Percentiles rank a stretch among this genome's conserved stretches.
Evolutionary conservation across 352 stramenopile species (phyloP).

Genomic region (Phytophthora pseudosyringae): DNA sequence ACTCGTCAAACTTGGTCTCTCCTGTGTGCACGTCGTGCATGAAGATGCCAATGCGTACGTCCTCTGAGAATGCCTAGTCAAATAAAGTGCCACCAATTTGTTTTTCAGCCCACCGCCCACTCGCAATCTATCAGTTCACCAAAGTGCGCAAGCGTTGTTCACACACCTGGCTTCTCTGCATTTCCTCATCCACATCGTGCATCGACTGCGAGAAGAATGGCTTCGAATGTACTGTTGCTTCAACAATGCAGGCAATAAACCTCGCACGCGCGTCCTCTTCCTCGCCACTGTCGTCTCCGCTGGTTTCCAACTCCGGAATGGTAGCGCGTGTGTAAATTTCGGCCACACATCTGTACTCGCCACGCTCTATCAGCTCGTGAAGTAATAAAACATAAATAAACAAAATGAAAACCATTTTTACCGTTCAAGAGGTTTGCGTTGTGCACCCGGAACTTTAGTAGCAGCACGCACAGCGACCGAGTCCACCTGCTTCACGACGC

Average conservation of each 20-base stretch:
- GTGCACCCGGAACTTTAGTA: constrained; percentile 7
- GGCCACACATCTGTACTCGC: constrained; percentile 37
- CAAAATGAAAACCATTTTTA: constrained; percentile 8
- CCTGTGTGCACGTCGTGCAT: constrained; percentile 54
- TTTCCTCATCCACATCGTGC: constrained; percentile 36
- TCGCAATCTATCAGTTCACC: background rate
- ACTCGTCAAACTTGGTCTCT: constrained; percentile 51
- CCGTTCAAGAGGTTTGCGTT: constrained; percentile 43
- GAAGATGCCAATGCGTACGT: constrained; percentile 42
- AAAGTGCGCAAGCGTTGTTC: background rate
- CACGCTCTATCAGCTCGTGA: constrained; percentile 9
- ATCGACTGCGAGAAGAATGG: constrained; percentile 43
- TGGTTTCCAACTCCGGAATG: constrained; percentile 35
- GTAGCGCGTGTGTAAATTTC: constrained; percentile 58
- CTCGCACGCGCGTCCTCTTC: constrained; percentile 3
- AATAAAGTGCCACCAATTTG: background rate
- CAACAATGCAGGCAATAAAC: constrained; percentile 51
- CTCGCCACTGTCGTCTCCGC: constrained; percentile 8
- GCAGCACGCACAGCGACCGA: constrained; percentile 36
- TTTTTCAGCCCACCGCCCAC: background rate
- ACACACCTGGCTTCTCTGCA: constrained; percentile 30
- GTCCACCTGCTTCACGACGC: constrained; percentile 72
- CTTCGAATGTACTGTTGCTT: constrained; percentile 43
- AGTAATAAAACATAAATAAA: background rate
- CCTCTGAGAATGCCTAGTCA: constrained; percentile 26